Evolutionary conservation across 495 filamentous ascomycete genomes (phyloP), one percentile per base, ranked within the genome.

Genomic region (Daldinia bambusicola): DNA sequence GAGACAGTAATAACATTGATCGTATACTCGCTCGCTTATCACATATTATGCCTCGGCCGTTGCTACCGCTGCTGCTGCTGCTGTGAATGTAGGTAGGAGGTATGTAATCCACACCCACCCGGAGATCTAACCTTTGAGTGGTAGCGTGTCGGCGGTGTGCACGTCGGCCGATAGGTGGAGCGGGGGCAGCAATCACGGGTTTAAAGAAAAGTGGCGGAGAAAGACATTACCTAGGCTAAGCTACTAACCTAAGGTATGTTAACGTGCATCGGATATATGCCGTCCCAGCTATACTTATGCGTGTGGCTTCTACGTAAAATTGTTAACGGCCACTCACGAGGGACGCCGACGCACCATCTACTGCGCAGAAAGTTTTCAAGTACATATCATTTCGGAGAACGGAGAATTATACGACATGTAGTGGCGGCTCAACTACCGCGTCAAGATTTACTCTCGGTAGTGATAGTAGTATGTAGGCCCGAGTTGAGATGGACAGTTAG

Each of bases 1-100:
- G 45, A 73, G 70, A 69, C 70, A 73, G 40, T 48, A 69, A 73
- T 73, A 72, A 57, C 45, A 60, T 60, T 22, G 22, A 26, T 26
- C 26, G 26, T 26, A 26, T 26, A 1, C 3, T 26, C 26, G 26
- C 3, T 26, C 26, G 26, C 26, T 26, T 26, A 26, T 60, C 20
- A 26, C 14, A 31, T 32, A n/a, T 60, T 22, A 31, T 40, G 36
- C 50, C 50, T 16, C 13, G 26, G 50, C 22, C 26, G 26, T 26
- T 26, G 50, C 50, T 53, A 26, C 14, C 14, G 18, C 18, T 31
- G 32, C 26, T 26, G 26, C 26, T 26, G 26, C 26, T 26, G 26
- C 26, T 26, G 26, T 26, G 26, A 26, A 26, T 26, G 26, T 26
- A 26, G 26, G 26, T 26, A 26, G 26, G 1, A 26, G 26, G 26